Percentiles rank a stretch among this genome's conserved stretches.
phyloP scores from a whole-genome alignment of 2,329 filamentous ascomycete genomes.

The Scleromitrula shiraiana region DNA sequence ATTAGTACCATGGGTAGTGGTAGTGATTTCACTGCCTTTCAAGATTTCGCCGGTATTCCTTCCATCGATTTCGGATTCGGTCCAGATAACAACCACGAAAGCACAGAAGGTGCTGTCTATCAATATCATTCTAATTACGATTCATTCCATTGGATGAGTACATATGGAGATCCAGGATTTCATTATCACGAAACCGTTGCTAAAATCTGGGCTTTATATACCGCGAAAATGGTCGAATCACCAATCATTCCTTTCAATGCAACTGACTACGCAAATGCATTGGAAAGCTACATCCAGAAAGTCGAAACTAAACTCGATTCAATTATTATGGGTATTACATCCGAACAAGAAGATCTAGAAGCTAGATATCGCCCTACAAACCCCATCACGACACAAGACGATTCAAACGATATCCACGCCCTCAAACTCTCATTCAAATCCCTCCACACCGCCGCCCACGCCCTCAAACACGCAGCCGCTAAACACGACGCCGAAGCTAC shows the following conservation, averaged over 20 bases:
- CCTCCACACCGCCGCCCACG: slow-evolving; percentile 22
- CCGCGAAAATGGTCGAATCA: slow-evolving; percentile 40
- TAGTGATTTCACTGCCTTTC: slow-evolving; percentile 60
- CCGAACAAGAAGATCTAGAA: slow-evolving; percentile 24
- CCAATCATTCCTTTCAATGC: slow-evolving; percentile 45
- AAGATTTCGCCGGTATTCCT: slow-evolving; percentile 44
- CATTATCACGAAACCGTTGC: slow-evolving; percentile 52
- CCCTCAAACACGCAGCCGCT: slow-evolving; percentile 19
- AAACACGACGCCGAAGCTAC: slow-evolving; percentile 25
- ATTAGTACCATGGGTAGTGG: slow-evolving; percentile 55
- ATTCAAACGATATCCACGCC: slow-evolving; percentile 17
- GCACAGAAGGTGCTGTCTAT: slow-evolving; percentile 43
- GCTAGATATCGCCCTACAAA: slow-evolving; percentile 22
- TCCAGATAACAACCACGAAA: slow-evolving; percentile 25
- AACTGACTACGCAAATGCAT: slow-evolving; percentile 34
- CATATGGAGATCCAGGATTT: slow-evolving; percentile 60
- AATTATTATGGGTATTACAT: slow-evolving; percentile 13
- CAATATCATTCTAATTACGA: slow-evolving; percentile 84
- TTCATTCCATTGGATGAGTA: slow-evolving; percentile 76
- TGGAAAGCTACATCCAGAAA: slow-evolving; percentile 26
- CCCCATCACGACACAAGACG: slow-evolving; percentile 1
- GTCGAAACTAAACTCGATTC: slow-evolving; percentile 26
- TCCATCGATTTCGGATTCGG: slow-evolving; percentile 51
- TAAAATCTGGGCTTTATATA: slow-evolving; percentile 44
- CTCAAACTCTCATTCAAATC: slow-evolving; percentile 24